Conservation (phyloP, 345 rosid genomes). For the Passiflora organensis region DNA sequence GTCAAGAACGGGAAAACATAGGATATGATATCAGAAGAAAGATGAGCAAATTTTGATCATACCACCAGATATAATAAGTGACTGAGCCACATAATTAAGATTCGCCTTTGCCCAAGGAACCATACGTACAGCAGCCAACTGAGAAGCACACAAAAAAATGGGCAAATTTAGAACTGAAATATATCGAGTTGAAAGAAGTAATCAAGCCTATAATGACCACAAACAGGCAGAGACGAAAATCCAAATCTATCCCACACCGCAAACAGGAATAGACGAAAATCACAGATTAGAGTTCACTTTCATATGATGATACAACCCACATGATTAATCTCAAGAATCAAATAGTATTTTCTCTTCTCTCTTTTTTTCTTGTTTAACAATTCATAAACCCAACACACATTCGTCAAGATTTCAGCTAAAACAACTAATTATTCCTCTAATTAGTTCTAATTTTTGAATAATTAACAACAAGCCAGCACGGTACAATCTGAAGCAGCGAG, state of each 20-base stretch:
- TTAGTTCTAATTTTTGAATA: too few relatives aligned
- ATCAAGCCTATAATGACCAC: background rate
- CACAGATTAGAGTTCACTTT: too few relatives aligned
- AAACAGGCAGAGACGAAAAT: background rate
- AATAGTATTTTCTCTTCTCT: too few relatives aligned
- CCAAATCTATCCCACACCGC: background rate
- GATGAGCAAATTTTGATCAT: slow-evolving; percentile 1
- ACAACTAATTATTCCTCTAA: too few relatives aligned
- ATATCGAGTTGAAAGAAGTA: background rate
- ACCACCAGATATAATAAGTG: slow-evolving; percentile 63
- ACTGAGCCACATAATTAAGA: slow-evolving; percentile 67
- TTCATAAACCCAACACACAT: too few relatives aligned
- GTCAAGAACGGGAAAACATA: background rate
- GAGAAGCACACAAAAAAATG: slow-evolving; percentile 11
- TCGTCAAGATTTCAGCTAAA: too few relatives aligned
- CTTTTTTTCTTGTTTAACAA: too few relatives aligned
- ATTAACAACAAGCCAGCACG: too few relatives aligned
- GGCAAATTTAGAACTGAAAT: background rate
- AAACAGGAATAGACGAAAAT: background rate
- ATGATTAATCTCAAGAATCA: too few relatives aligned
- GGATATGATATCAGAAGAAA: background rate
- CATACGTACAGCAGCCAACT: slow-evolving; percentile 46
- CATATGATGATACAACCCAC: too few relatives aligned
- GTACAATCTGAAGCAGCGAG: too few relatives aligned
- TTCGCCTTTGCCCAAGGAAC: slow-evolving; percentile 77